Evolutionary conservation across 2,329 filamentous ascomycete genomes (phyloP), one percentile per base, ranked within the genome.

Genomic region (Myriosclerotinia scirpicola): DNA sequence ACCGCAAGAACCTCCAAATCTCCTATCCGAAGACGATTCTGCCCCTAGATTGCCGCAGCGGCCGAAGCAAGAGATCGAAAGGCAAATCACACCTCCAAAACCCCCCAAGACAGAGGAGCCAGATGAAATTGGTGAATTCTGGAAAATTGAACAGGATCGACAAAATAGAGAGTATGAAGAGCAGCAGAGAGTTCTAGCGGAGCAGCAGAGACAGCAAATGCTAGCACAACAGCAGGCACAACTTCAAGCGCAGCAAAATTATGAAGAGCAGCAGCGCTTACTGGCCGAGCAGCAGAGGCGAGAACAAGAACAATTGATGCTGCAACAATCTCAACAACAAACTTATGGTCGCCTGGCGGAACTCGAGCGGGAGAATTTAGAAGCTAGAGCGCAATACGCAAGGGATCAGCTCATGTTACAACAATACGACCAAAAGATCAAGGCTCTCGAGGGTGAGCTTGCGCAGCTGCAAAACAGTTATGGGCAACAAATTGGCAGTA

Each of bases 351-450:
- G 93, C n/a, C 84, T 99, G 74, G 95, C 94, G 1, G 95, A 99
- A 79, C 83, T 99, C 60, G 94, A 99, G 80, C 91, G 90, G 67
- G 94, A 98, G 79, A 98, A 99, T 73, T 81, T 99, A 36, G 94
- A 95, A 74, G 95, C 95, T 5, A 87, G 95, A 53, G 92, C 93
- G 11, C 95, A 98, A 78, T 98, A 97, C 76, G 93, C 98, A 78
- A 90, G 90, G n/a, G 93, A 99, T 77, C 95, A 98, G 79, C 83
- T 99, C 53, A 92, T 98, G 90, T 84, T 99, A 54, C 92, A 97
- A 78, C 94, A 98, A 76, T 99, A 97, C 76, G 95, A 99, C 72
- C 89, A 92, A 76, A 87, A 94, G 69, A 93, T 99, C 76, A 98
- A 97, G 81, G 90, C 92, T 26, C 81, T 99, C 15, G 95, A 99